Conservation (phyloP, 352 stramenopile genomes). For the Pythium oligandrum region DNA sequence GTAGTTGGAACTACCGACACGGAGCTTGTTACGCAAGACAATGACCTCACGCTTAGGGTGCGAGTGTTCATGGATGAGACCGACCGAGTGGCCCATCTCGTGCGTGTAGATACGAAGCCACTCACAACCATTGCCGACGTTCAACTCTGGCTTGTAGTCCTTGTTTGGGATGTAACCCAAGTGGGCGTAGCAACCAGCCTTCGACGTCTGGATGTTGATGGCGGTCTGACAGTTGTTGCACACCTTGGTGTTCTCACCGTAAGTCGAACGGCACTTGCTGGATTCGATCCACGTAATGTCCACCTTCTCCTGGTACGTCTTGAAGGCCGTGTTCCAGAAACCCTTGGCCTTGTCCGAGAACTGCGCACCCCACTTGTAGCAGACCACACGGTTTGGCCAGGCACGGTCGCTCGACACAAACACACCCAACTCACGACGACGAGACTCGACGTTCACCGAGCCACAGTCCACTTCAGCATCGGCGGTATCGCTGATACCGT, state of each 20-base stretch:
- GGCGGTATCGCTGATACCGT: slow-evolving; percentile 1
- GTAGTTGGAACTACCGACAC: slow-evolving; percentile 14
- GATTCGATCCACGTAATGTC: slow-evolving; percentile 10
- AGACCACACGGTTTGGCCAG: slow-evolving; percentile 16
- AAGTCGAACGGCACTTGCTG: slow-evolving; percentile 3
- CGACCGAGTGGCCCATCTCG: slow-evolving; percentile 12
- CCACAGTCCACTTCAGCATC: neutral
- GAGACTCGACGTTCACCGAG: neutral
- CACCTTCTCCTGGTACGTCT: slow-evolving; percentile 10
- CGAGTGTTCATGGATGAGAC: slow-evolving; percentile 15
- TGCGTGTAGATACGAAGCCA: slow-evolving; percentile 2
- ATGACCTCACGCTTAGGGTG: slow-evolving; percentile 16
- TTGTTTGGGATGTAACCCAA: slow-evolving; percentile 4
- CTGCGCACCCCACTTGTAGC: slow-evolving; percentile 3
- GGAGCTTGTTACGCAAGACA: slow-evolving; percentile 11
- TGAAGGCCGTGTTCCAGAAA: slow-evolving; percentile 6
- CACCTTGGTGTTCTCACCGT: slow-evolving; percentile 7
- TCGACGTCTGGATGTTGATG: slow-evolving; percentile 3
- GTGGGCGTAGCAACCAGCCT: slow-evolving; percentile 10
- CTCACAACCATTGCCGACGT: slow-evolving; percentile 4
- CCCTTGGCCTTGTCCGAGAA: slow-evolving; percentile 8
- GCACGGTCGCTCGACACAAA: slow-evolving; percentile 3
- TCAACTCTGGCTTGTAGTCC: neutral
- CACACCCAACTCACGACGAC: slow-evolving; percentile 1
- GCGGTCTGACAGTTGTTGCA: slow-evolving; percentile 13